Percentiles rank a stretch among this genome's conserved stretches.
Conservation (phyloP, 768 basidiomycete genomes). For the Jaapia argillacea region DNA sequence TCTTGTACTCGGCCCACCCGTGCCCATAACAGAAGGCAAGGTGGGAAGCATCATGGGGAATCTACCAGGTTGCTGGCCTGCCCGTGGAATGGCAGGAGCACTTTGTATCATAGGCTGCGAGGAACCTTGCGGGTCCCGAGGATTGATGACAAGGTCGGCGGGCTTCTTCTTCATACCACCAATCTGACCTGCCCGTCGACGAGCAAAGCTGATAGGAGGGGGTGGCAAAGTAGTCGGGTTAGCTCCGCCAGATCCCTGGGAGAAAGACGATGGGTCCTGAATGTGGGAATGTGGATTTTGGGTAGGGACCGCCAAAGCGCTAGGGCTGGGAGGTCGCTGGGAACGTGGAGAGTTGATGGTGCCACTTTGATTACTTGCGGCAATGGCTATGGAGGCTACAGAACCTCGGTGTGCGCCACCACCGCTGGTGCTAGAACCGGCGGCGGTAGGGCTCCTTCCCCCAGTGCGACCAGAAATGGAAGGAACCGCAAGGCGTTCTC, state of each 20-base stretch:
- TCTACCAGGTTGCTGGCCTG: conserved; percentile 26
- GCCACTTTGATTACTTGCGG: background rate
- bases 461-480: background rate
- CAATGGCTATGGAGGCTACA: background rate
- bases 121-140: conserved; percentile 49
- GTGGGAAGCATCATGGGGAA: conserved; percentile 60
- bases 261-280: conserved; percentile 18
- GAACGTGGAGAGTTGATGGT: background rate
- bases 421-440: background rate
- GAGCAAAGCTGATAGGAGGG: conserved; percentile 69
- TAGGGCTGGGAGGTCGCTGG: background rate
- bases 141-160: conserved; percentile 71
- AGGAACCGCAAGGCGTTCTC: too few relatives aligned
- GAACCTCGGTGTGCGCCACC: too few relatives aligned
- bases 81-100: conserved; percentile 58
- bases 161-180: conserved; percentile 59
- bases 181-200: conserved; percentile 57
- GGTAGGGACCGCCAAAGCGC: background rate
- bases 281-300: conserved; percentile 4
- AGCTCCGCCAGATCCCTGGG: conserved; percentile 10
- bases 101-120: conserved; percentile 65
- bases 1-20: conserved; percentile 30
- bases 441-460: background rate
- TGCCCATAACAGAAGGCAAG: conserved; percentile 39
- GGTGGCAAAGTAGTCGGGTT: conserved; percentile 43